Conservation (phyloP, 768 basidiomycete genomes). For the Hygrocybe punicea region DNA sequence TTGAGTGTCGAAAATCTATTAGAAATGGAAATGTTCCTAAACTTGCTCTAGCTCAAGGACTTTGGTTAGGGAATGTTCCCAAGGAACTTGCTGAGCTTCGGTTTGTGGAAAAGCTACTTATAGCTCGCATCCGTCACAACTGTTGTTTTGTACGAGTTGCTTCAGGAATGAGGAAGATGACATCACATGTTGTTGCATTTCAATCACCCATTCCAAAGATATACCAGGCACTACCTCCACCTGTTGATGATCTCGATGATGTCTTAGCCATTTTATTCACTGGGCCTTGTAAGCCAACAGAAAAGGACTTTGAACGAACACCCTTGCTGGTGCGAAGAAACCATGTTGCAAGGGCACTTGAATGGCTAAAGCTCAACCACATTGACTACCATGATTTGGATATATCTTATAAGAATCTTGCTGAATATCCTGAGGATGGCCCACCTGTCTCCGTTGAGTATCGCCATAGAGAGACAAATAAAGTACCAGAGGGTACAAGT, state of each 20-base stretch:
- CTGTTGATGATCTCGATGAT: slow-evolving; percentile 30
- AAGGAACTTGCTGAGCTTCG: slow-evolving; percentile 18
- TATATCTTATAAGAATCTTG: slow-evolving; percentile 24
- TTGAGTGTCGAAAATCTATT: background rate
- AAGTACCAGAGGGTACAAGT: slow-evolving; percentile 9
- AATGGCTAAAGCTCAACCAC: slow-evolving; percentile 37
- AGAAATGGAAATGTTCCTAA: slow-evolving; percentile 6
- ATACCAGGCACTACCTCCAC: slow-evolving; percentile 31
- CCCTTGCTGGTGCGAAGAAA: slow-evolving; percentile 32
- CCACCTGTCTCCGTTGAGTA: slow-evolving; percentile 20
- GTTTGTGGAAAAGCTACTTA: slow-evolving; percentile 26
- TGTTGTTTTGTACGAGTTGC: slow-evolving; percentile 25
- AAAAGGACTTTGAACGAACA: slow-evolving; percentile 26
- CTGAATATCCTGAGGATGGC: slow-evolving; percentile 20
- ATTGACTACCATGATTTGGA: slow-evolving; percentile 28
- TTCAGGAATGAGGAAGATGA: slow-evolving; percentile 16
- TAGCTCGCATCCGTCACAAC: slow-evolving; percentile 23
- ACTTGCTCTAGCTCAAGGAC: slow-evolving; percentile 26
- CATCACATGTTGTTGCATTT: slow-evolving; percentile 20
- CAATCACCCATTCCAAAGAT: slow-evolving; percentile 30
- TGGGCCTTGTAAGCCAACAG: slow-evolving; percentile 23
- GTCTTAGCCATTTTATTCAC: slow-evolving; percentile 33
- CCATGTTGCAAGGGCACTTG: slow-evolving; percentile 22
- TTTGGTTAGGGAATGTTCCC: slow-evolving; percentile 35
- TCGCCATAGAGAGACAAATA: slow-evolving; percentile 2